Evolutionary conservation across 2,329 filamentous ascomycete genomes (phyloP).

Genomic region (Blumeria graminis): DNA sequence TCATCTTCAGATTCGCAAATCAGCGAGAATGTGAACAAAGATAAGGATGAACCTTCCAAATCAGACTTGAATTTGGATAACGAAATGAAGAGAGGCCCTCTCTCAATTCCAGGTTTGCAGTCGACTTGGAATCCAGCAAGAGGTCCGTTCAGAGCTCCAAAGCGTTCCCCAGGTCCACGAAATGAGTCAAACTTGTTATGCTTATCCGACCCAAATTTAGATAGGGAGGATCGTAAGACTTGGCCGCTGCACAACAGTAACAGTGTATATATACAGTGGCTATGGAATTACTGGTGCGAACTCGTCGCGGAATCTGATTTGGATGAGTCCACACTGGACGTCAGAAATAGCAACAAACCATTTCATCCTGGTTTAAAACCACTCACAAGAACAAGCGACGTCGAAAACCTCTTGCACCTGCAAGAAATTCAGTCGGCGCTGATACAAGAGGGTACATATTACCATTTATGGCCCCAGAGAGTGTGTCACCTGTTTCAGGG

Average conservation of each 20-base stretch:
- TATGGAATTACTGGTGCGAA: not conserved
- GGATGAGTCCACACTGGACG: not conserved
- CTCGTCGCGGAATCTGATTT: not conserved
- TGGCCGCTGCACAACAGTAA: not conserved
- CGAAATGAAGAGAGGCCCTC: not conserved
- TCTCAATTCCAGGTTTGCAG: not conserved
- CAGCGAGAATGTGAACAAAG: not conserved
- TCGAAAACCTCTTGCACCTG: not conserved
- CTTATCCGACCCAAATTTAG: not conserved
- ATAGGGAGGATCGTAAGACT: not conserved
- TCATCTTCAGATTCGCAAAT: not conserved
- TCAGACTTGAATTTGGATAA: not conserved
- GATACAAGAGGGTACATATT: not conserved
- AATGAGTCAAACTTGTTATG: not conserved
- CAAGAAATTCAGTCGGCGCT: not conserved
- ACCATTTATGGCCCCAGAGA: not conserved
- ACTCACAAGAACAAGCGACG: not conserved
- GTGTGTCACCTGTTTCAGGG: not conserved
- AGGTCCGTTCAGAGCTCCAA: not conserved
- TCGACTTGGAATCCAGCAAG: not conserved
- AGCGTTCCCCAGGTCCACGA: not conserved
- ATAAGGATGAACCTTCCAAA: not conserved
- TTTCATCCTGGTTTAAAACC: not conserved
- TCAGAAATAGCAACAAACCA: not conserved
- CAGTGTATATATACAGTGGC: not conserved